phyloP scores from a whole-genome alignment of 352 stramenopile species.

The Plasmopara halstedii region DNA sequence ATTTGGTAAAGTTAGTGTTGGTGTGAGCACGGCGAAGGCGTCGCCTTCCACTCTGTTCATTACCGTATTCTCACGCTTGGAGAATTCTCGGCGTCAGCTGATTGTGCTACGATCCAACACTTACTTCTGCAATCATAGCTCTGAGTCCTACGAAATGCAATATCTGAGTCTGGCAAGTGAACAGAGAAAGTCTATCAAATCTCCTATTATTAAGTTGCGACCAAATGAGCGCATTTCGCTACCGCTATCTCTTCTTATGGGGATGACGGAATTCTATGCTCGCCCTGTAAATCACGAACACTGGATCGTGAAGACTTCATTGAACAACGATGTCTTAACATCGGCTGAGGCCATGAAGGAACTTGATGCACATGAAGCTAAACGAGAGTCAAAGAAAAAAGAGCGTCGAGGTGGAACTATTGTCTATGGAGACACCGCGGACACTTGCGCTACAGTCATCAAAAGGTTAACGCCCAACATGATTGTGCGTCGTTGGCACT shows the following conservation, averaged over 20 bases:
- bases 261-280: slow-evolving; percentile 76
- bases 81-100: slow-evolving; percentile 51
- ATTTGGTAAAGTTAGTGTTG: slow-evolving; percentile 60
- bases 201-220: slow-evolving; percentile 46
- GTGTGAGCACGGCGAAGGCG: slow-evolving; percentile 30
- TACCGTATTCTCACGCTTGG: slow-evolving; percentile 57
- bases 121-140: slow-evolving; percentile 76
- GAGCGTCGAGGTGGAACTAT: slow-evolving; percentile 60
- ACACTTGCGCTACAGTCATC: slow-evolving; percentile 64
- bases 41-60: slow-evolving; percentile 49
- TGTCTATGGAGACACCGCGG: slow-evolving; percentile 66
- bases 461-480: slow-evolving; percentile 70
- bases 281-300: slow-evolving; percentile 54
- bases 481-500: slow-evolving; percentile 63
- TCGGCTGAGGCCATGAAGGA: slow-evolving; percentile 46
- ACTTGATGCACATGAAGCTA: slow-evolving; percentile 45
- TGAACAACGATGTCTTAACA: slow-evolving; percentile 75
- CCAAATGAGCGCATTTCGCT: slow-evolving; percentile 62
- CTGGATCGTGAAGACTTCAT: slow-evolving; percentile 64
- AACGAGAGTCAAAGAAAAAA: slow-evolving; percentile 37
- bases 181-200: slow-evolving; percentile 39
- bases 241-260: slow-evolving; percentile 65
- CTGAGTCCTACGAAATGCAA: slow-evolving; percentile 64
- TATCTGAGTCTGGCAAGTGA: slow-evolving; percentile 55
- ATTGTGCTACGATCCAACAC: slow-evolving; percentile 77